phyloP scores from a whole-genome alignment of 2,329 filamentous ascomycete species.

The Exophiala viscosa region DNA sequence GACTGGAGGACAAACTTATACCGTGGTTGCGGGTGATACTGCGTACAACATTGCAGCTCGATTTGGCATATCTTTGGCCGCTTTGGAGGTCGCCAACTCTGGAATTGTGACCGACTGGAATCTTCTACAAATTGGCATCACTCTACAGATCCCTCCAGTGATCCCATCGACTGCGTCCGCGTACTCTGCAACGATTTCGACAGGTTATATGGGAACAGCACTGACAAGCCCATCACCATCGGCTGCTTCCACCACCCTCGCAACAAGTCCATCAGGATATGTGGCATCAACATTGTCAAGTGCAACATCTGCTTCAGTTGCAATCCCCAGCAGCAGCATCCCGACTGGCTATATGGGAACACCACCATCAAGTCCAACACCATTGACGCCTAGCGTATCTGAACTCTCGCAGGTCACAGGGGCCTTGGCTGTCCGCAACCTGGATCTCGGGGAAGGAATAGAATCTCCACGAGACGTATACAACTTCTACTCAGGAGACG shows the following conservation, averaged over 20 bases:
- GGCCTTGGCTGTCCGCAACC: neutral
- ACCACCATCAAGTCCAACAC: neutral
- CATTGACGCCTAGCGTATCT: neutral
- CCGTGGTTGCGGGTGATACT: slow-evolving; percentile 13
- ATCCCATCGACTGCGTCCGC: neutral
- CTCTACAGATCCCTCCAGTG: slow-evolving; percentile 4
- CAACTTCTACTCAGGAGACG: slow-evolving; percentile 25
- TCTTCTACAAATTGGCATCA: neutral
- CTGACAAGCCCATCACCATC: too few species aligned
- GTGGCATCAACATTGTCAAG: too few species aligned
- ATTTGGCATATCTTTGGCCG: slow-evolving; percentile 9
- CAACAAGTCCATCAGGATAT: too few species aligned
- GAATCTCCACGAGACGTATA: slow-evolving; percentile 28
- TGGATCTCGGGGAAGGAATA: slow-evolving; percentile 5
- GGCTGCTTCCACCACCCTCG: too few species aligned
- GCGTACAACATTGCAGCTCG: slow-evolving; percentile 16
- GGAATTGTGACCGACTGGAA: slow-evolving; percentile 12
- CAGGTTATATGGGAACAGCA: neutral
- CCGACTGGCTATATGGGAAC: neutral
- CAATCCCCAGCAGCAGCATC: neutral
- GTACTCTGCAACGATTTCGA: neutral
- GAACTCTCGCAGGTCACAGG: slow-evolving; percentile 1
- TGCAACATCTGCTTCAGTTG: too few species aligned
- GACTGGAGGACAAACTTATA: slow-evolving; percentile 10
- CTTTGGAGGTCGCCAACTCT: slow-evolving; percentile 17